Conservation (phyloP, 2,329 filamentous ascomycete species). For the Cladobotryum protrusum region DNA sequence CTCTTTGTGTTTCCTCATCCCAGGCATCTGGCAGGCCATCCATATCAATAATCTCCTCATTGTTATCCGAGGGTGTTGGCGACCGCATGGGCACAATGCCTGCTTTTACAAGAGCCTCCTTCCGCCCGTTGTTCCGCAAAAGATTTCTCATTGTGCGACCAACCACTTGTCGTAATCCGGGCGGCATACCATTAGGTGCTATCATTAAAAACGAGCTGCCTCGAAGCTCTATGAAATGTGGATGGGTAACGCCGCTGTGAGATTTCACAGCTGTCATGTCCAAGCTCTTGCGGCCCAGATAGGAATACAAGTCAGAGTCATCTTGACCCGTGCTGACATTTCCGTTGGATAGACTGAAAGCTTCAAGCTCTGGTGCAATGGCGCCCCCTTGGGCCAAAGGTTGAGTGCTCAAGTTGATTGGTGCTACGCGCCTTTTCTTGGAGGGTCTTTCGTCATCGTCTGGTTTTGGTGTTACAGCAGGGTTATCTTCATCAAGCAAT, state of each 20-base stretch:
- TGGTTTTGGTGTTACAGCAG: not conserved
- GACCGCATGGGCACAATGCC: slow-evolving; percentile 13
- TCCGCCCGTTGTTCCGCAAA: slow-evolving; percentile 25
- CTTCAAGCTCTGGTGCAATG: slow-evolving; percentile 8
- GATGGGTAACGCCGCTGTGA: slow-evolving; percentile 16
- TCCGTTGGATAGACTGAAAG: slow-evolving; percentile 2
- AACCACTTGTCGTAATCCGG: slow-evolving; percentile 40
- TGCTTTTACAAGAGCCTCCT: slow-evolving; percentile 10
- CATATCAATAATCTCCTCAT: slow-evolving; percentile 39
- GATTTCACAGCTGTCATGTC: slow-evolving; percentile 18
- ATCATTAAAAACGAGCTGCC: slow-evolving; percentile 22
- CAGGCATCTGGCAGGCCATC: slow-evolving; percentile 24
- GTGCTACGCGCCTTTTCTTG: slow-evolving; percentile 25
- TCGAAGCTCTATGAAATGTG: slow-evolving; percentile 16
- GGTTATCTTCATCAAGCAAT: too few relatives aligned
- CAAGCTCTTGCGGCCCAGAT: slow-evolving; percentile 31
- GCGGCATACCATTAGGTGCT: slow-evolving; percentile 26
- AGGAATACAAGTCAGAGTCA: slow-evolving; percentile 19
- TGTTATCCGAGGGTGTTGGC: slow-evolving; percentile 16
- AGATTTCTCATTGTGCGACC: slow-evolving; percentile 35
- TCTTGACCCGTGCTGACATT: not conserved
- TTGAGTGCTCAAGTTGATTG: slow-evolving; percentile 15
- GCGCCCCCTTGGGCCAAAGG: slow-evolving; percentile 1
- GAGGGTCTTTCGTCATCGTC: slow-evolving; percentile 9
- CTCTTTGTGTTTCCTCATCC: slow-evolving; percentile 53